Base-by-base conservation (phyloP, 495 filamentous ascomycete genomes). In the Penicillium turbatum region DNA sequence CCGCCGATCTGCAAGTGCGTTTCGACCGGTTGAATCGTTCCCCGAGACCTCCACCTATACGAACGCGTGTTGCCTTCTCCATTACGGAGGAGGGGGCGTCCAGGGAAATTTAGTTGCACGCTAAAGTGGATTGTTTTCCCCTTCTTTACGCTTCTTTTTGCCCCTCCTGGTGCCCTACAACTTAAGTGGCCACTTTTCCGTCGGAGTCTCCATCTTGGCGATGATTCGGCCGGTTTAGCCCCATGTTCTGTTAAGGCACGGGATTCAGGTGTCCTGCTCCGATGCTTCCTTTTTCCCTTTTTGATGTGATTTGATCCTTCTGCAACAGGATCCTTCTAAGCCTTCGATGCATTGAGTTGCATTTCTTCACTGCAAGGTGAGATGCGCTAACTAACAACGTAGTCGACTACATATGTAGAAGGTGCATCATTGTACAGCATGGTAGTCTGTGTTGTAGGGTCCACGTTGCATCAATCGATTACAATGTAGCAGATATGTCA, bases 1-100 rank as follows among this genome's bases (percentile, higher is more conserved):
- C 54, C 54, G 59, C 53, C 57, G 67, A 70, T 68, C 65, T 63
- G 54, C 53, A 62, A 40, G 48, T 56, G 34, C 45, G 21, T 41
- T 55, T 21, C 51, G 48, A 51, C 27, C 55, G 51, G 59, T 60
- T 61, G 53, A 39, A 51, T 60, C 36, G 37, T 24, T 6, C 5
- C 41, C 41, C n/a, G 12, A n/a, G 11, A 10, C 6, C 29, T 45
- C 55, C 48, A 37, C 45, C 50, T 5, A 56, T 63, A 60, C 49
- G 56, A 57, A 60, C 46, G 34, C 32, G 60, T 56, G 56, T 56
- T 55, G 47, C 44, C 39, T 21, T 46, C 34, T 39, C 12, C 26
- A 48, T 46, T 42, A 60, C 29, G 43, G 50, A 54, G 43, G 50
- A 54, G 44, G 47, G 51, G 48, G 48, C 41, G 27, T 39, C 12